A percentile compares a stretch with the other conserved stretches of the same genome.
These are phyloP conservation scores for Dioszegia crocea DNA, from an alignment of 768 basidiomycete species.

Conservation along the genomic window DNA sequence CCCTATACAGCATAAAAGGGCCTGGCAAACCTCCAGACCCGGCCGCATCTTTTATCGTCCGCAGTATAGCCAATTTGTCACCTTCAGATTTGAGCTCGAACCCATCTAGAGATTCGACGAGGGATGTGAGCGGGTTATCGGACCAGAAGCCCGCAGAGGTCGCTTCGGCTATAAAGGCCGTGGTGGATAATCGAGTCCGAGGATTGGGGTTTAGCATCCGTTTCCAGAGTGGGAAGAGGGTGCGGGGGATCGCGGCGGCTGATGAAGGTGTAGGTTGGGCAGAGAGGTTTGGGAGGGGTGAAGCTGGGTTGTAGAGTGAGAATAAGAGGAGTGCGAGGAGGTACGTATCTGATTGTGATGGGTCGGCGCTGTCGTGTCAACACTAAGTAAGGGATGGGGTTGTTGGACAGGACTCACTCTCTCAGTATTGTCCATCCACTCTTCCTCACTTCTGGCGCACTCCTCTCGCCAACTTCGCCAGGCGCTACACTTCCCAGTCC, in stretches of 20 bases:
- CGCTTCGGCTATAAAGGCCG: constrained; percentile 68
- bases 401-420: constrained; percentile 59
- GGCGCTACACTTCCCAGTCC: constrained; percentile 55
- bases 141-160: constrained; percentile 67
- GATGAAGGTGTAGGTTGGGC: constrained; percentile 71
- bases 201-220: constrained; percentile 85
- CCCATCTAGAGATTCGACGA: constrained; percentile 78
- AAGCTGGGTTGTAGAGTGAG: constrained; percentile 76
- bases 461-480: constrained; percentile 59
- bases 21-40: constrained; percentile 68
- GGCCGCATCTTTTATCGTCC: constrained; percentile 69
- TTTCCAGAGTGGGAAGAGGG: constrained; percentile 76
- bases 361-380: constrained; percentile 51
- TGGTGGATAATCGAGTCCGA: constrained; percentile 69
- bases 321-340: constrained; percentile 81
- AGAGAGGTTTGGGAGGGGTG: constrained; percentile 66
- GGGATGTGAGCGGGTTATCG: constrained; percentile 73
- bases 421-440: constrained; percentile 76
- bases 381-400: constrained; percentile 1
- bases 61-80: constrained; percentile 70
- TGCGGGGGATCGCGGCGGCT: constrained; percentile 68
- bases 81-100: constrained; percentile 75
- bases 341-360: constrained; percentile 76
- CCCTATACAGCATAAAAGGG: constrained; percentile 75
- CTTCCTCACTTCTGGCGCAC: constrained; percentile 80